Base-by-base conservation (phyloP, 176 grass and related monocot genomes). In the Oryza glumipatula region DNA sequence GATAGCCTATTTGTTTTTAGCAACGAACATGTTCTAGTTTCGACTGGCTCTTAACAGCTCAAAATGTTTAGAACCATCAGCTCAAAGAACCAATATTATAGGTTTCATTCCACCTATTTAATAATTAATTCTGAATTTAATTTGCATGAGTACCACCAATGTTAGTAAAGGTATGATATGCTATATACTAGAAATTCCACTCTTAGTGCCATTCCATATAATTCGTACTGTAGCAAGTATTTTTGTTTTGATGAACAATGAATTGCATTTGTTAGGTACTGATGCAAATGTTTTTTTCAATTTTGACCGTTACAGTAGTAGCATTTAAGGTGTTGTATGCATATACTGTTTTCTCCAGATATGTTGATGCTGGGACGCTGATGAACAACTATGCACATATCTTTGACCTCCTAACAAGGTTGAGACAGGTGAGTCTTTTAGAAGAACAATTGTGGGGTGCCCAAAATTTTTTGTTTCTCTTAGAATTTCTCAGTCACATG, bases 371-470 rank as follows among this genome's bases (percentile, higher is more conserved):
- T 89, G 93, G 96, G 79, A 96, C 93, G 10, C 82, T 99, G 65
- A 85, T 99, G 94, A 99, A 99, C 76, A 99, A 99, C 67, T 99
- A 94, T 73, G 96, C 96, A 15, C 91, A 99, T 83, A 96, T 99
- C 43, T 99, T 99, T 79, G 96, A 99, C 84, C 96, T 98, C 21
- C 96, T 99, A 68, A 94, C 93, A 60, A 93, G 96, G 30, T 89
- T 99, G 77, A 90, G 96, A 46, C 93, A 99, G 93, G 96, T 96
- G 83, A 76, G 64, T 43, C 67, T 38, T 38, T 74, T 56, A 76
- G 51, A 65, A 46, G 73, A 69, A 74, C 49, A 3, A 30, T 47
- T 67, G 56, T 78, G 35, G 35, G 30, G n/a, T 48, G 23, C 46
- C 30, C 61, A 75, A 77, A 73, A 61, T 83, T 23, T 30, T 84